Evolutionary conservation across 2,329 filamentous ascomycete genomes (phyloP), one percentile per base, ranked within the genome.

Genomic region (Gremmenia infestans): DNA sequence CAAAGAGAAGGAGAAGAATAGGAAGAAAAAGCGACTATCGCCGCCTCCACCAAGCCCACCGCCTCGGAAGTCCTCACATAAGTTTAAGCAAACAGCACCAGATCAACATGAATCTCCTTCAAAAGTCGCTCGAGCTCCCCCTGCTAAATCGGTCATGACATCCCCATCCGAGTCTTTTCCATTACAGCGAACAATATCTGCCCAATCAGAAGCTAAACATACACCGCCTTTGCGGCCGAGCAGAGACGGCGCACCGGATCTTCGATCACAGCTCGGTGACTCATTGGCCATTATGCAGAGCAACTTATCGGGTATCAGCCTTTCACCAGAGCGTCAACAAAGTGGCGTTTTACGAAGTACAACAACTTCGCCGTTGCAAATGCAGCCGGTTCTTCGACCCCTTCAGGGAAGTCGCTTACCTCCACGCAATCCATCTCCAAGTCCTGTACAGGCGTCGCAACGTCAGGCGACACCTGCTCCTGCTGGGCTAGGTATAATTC

Each of bases 161-260:
- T 59, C 65, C 40, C 55, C 60, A 4, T 49, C 52, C 17, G 46
- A 50, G 12, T 40, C 46, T 14, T 50, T 56, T 5, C 52, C 65
- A 22, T 52, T 54, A 5, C 67, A 63, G 60, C 50, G 48, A 49
- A 53, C 36, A 40, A 32, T 36, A 19, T 52, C 51, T 39, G 45
- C 49, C 22, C 51, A 59, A 54, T 53, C 54, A 39, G 55, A 45
- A n/a, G 42, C 61, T 50, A 65, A 64, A 37, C 69, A 58, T 55
- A 57, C 56, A 54, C 56, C 79, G 37, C 85, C 86, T 35, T 70
- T 74, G 36, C 76, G 87, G 50, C 87, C 87, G 1, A 90, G 86
- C 64, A 78, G 87, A 69, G 82, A 88, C 65, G 86, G 86, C 23
- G 85, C 85, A 0, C 80, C 82, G 5, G 78, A 83, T 56, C 75